phyloP scores from a whole-genome alignment of 2,329 filamentous ascomycete species.

The Penicillium sp. region DNA sequence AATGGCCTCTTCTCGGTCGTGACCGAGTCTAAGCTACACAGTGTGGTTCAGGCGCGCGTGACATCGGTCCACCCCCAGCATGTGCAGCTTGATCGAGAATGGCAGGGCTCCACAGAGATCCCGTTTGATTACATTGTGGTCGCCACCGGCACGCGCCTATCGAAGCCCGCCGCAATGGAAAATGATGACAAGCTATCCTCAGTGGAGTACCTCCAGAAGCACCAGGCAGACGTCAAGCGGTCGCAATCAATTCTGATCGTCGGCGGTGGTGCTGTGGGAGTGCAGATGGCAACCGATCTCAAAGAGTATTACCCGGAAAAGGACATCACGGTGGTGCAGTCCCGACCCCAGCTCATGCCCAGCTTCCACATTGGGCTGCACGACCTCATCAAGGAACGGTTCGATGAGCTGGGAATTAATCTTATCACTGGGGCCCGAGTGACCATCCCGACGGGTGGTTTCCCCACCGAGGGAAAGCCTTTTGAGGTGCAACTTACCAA shows the following conservation, averaged over 20 bases:
- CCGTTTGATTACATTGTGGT: conserved; percentile 36
- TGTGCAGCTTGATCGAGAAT: conserved; percentile 35
- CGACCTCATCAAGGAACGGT: conserved; percentile 31
- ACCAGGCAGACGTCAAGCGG: conserved; percentile 31
- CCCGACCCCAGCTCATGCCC: conserved; percentile 40
- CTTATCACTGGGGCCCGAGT: conserved; percentile 34
- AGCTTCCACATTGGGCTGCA: conserved; percentile 33
- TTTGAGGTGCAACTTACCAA: conserved; percentile 33
- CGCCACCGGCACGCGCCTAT: conserved; percentile 36
- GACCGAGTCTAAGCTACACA: conserved; percentile 24
- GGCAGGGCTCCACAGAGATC: conserved; percentile 32
- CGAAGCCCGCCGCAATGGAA: conserved; percentile 34
- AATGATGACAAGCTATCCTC: conserved; percentile 35
- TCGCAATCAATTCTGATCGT: conserved; percentile 37
- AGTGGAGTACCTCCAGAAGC: conserved; percentile 32
- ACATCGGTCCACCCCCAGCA: conserved; percentile 28
- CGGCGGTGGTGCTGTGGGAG: conserved; percentile 53
- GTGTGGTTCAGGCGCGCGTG: conserved; percentile 34
- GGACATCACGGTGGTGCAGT: conserved; percentile 50
- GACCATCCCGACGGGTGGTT: conserved; percentile 26
- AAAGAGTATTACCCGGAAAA: conserved; percentile 51
- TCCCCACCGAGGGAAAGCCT: conserved; percentile 23
- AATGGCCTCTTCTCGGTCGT: conserved; percentile 29
- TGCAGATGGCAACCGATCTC: conserved; percentile 53
- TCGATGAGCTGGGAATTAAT: conserved; percentile 34